These are phyloP conservation scores for Graphilbum sp. DNA, from an alignment of 2,329 filamentous ascomycete genomes.

Conservation along the genomic window DNA sequence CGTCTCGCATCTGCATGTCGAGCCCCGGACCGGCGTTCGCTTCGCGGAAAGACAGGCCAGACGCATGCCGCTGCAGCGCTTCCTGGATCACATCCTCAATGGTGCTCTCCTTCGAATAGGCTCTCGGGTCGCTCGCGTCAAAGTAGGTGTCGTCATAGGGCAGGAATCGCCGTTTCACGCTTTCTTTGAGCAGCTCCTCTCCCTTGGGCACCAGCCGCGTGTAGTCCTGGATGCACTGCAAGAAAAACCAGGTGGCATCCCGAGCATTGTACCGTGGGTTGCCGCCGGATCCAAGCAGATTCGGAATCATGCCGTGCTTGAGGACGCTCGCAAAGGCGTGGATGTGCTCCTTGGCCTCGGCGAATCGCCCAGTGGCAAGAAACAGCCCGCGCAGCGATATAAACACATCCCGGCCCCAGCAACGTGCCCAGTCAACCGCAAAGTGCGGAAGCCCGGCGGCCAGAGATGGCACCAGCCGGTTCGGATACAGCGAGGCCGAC, in stretches of 20 bases:
- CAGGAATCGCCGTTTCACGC: slow-evolving; percentile 69
- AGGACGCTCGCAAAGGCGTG: slow-evolving; percentile 86
- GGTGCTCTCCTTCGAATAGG: slow-evolving; percentile 72
- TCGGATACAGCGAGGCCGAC: slow-evolving; percentile 79
- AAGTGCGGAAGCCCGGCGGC: slow-evolving; percentile 93
- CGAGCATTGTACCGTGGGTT: slow-evolving; percentile 86
- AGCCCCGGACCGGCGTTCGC: slow-evolving; percentile 81
- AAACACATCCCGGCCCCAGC: slow-evolving; percentile 95
- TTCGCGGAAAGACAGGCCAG: slow-evolving; percentile 81
- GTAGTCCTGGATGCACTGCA: slow-evolving; percentile 93
- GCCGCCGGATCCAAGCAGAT: slow-evolving; percentile 73
- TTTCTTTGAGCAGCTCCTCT: slow-evolving; percentile 53
- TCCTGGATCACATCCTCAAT: slow-evolving; percentile 87
- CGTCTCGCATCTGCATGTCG: slow-evolving; percentile 82
- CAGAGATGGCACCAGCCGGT: slow-evolving; percentile 68
- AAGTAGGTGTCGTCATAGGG: slow-evolving; percentile 97
- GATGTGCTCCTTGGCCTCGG: slow-evolving; percentile 86
- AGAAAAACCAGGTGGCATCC: slow-evolving; percentile 95
- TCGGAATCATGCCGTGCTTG: slow-evolving; percentile 97
- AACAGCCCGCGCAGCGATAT: slow-evolving; percentile 89
- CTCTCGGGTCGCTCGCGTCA: slow-evolving; percentile 58
- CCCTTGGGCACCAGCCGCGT: slow-evolving; percentile 67
- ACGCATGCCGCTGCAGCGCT: slow-evolving; percentile 78
- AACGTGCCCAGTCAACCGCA: slow-evolving; percentile 81
- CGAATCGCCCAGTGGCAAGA: slow-evolving; percentile 74